Evolutionary conservation across 129 eudicot genomes (phyloP).

Genomic region (Apium graveolens): DNA sequence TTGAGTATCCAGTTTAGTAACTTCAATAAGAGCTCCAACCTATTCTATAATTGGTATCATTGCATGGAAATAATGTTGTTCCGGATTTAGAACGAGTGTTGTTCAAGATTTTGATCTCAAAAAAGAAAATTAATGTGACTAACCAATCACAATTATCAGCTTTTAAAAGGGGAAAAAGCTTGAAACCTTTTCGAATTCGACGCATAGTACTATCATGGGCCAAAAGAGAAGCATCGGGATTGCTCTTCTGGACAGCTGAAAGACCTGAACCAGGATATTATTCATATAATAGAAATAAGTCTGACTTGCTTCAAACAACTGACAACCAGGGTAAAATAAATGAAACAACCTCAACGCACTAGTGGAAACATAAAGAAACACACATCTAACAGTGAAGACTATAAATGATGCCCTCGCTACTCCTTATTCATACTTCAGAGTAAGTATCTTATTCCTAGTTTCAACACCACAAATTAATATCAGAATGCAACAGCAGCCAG

Average conservation of each 20-base stretch:
- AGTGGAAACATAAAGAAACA: neutral
- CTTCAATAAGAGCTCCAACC: neutral
- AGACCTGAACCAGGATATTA: constrained; percentile 53
- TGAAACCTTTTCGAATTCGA: constrained; percentile 60
- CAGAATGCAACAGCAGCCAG: neutral
- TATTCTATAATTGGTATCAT: neutral
- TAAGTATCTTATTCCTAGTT: neutral
- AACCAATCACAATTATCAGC: neutral
- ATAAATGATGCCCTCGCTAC: neutral
- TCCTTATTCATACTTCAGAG: neutral
- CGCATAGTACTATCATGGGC: constrained; percentile 73
- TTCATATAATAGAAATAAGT: neutral
- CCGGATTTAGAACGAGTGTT: neutral
- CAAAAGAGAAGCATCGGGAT: constrained; percentile 77
- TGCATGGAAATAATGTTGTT: neutral
- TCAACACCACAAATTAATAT: neutral
- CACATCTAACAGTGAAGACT: neutral
- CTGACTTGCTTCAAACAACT: neutral
- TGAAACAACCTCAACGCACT: neutral
- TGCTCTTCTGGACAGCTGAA: constrained; percentile 68
- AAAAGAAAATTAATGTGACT: neutral
- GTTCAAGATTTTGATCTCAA: constrained; percentile 1
- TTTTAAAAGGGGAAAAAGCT: neutral
- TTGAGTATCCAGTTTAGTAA: neutral
- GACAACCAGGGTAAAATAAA: neutral